Conservation (phyloP, 2,329 filamentous ascomycete genomes). For the Neonectria punicea region DNA sequence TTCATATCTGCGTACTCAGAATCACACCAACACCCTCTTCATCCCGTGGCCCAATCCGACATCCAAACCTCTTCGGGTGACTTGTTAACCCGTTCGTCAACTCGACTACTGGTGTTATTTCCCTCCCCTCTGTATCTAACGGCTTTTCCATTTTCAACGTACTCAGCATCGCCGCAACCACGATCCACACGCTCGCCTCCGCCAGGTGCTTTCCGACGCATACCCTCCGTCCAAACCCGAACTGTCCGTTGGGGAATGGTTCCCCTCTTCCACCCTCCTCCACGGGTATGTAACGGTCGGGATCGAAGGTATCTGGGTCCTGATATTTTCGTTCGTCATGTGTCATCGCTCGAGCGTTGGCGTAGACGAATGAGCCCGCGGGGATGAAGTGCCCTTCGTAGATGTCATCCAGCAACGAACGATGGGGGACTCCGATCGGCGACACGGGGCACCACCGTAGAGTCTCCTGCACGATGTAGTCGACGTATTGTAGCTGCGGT, state of each 20-base stretch:
- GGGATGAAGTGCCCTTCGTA: conserved; percentile 68
- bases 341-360: conserved; percentile 58
- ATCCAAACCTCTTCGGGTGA: conserved; percentile 41
- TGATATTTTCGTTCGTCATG: conserved; percentile 53
- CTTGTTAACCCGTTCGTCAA: conserved; percentile 43
- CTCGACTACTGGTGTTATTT: conserved; percentile 44
- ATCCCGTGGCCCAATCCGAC: conserved; percentile 40
- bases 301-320: conserved; percentile 57
- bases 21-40: conserved; percentile 24
- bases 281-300: conserved; percentile 53
- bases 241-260: conserved; percentile 58
- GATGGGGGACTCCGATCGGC: conserved; percentile 65
- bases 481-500: conserved; percentile 54
- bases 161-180: conserved; percentile 53
- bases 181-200: conserved; percentile 55
- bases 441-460: conserved; percentile 57
- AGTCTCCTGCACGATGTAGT: conserved; percentile 59
- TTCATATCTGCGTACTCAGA: conserved; percentile 9
- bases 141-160: conserved; percentile 49
- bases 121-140: conserved; percentile 48
- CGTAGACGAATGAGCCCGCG: conserved; percentile 58
- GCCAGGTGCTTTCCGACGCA: conserved; percentile 64
- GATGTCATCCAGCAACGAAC: conserved; percentile 62
- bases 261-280: conserved; percentile 54
- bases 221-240: conserved; percentile 64